These are phyloP conservation scores for Fusarium sp. DNA, from an alignment of 2,329 filamentous ascomycete species.

Conservation along the genomic window DNA sequence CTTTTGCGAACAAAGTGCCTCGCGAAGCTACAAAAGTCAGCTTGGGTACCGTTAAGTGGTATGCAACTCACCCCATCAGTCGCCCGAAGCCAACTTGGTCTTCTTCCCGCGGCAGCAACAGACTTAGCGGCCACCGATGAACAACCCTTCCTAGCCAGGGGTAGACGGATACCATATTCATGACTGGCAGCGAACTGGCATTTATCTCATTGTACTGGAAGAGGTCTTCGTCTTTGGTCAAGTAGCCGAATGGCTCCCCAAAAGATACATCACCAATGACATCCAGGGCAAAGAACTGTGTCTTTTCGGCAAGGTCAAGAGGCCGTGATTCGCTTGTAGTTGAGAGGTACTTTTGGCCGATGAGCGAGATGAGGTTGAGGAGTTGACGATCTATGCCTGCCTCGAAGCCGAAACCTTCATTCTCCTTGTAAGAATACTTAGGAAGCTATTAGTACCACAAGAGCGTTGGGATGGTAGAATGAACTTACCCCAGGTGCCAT, in stretches of 20 bases:
- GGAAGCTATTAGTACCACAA: background rate
- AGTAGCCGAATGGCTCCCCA: slow-evolving; percentile 61
- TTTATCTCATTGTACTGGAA: slow-evolving; percentile 56
- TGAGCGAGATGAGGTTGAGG: slow-evolving; percentile 53
- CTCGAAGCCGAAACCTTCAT: slow-evolving; percentile 54
- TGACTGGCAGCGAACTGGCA: slow-evolving; percentile 50
- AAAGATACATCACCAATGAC: slow-evolving; percentile 63
- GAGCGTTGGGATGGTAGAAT: background rate
- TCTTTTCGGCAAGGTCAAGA: slow-evolving; percentile 60
- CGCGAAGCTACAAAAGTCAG: slow-evolving; percentile 22
- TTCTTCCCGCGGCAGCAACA: slow-evolving; percentile 48
- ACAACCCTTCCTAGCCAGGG: slow-evolving; percentile 49
- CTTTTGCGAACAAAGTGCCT: slow-evolving; percentile 35
- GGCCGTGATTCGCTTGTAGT: slow-evolving; percentile 45
- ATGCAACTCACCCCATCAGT: slow-evolving; percentile 47
- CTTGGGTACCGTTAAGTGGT: fast-evolving
- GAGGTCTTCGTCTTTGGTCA: slow-evolving; percentile 59
- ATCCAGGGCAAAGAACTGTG: slow-evolving; percentile 63
- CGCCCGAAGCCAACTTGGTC: slow-evolving; percentile 52
- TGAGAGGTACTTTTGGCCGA: slow-evolving; percentile 58
- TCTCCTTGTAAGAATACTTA: slow-evolving; percentile 62
- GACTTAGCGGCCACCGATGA: slow-evolving; percentile 49
- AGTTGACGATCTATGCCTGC: slow-evolving; percentile 52
- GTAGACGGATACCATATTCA: slow-evolving; percentile 50
- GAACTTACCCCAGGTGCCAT: slow-evolving; percentile 54